These are phyloP conservation scores for Tetrastigma voinierianum DNA, from an alignment of 164 flowering plant genomes.

Conservation along the genomic window DNA sequence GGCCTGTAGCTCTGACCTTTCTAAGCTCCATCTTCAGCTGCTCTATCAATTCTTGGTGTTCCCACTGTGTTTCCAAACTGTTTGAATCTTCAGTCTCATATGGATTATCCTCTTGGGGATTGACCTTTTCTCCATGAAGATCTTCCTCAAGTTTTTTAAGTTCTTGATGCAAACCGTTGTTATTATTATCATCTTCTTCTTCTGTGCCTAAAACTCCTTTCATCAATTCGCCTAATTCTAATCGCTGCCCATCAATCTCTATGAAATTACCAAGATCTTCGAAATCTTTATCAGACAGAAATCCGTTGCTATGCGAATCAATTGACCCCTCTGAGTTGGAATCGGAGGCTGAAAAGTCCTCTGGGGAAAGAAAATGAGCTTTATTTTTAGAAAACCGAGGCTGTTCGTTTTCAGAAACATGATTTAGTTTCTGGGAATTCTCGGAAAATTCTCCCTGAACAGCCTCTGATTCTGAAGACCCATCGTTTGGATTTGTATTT, in stretches of 20 bases:
- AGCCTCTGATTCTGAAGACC: slow-evolving; percentile 17
- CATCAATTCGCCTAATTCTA: slow-evolving; percentile 8
- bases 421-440: background rate
- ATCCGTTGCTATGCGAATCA: slow-evolving; percentile 39
- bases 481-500: slow-evolving; percentile 17
- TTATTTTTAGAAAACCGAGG: slow-evolving; percentile 5
- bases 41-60: slow-evolving; percentile 89
- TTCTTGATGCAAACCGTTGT: slow-evolving; percentile 20
- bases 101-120: background rate
- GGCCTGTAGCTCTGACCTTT: slow-evolving; percentile 75
- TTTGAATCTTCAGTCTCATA: slow-evolving; percentile 38
- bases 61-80: slow-evolving; percentile 67
- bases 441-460: slow-evolving; percentile 10
- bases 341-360: slow-evolving; percentile 30
- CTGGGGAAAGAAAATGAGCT: slow-evolving; percentile 22
- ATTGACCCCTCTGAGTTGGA: slow-evolving; percentile 32
- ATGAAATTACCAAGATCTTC: slow-evolving; percentile 16
- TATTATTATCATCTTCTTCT: slow-evolving; percentile 27
- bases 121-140: slow-evolving; percentile 14
- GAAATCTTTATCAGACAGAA: slow-evolving; percentile 55
- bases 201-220: slow-evolving; percentile 9
- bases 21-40: slow-evolving; percentile 80
- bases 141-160: slow-evolving; percentile 21
- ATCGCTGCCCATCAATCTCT: slow-evolving; percentile 18
- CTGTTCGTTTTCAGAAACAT: too few relatives aligned